Evolutionary conservation across 805 yeast species (phyloP), one percentile per base, ranked within the genome.

Genomic region (Naumovozyma castellii): DNA sequence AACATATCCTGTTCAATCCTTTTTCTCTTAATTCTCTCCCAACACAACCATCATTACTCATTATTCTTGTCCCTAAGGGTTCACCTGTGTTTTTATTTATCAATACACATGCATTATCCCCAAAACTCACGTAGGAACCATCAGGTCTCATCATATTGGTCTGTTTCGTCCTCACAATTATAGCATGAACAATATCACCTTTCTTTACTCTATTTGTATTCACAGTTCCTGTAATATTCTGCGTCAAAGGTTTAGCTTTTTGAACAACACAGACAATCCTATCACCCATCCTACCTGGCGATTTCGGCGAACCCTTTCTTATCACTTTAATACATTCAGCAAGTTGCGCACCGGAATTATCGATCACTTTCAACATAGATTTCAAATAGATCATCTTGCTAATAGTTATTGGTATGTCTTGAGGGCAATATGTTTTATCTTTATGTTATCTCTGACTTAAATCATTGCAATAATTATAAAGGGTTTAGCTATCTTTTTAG

Each of bases 311-410:
- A 16, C 64, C 63, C 57, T 92, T 94, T 46, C 94, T 78, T 48
- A 92, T 70, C 13, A 92, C 96, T 64, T 90, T 90, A 69, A 92
- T 87, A 62, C 97, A 92, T 64, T 92, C 97, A 13, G 83, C 97
- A 45, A 87, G 65, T 61, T 83, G 84, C 3, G 97, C 98, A 20
- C 97, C 95, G 17, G 95, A 82, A 71, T 90, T 90, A 65, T 90
- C 98, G 46, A 90, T 84, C 48, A 88, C 95, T 61, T 83, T 88
- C 40, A 87, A 66, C 62, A 92, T 69, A 13, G 95, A 71, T 68
- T 90, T 90, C 55, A 90, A 75, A 65, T 85, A 86, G 39, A 90
- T 77, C 98, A 90, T 90, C 22, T 35, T 61, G 22, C 9, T 10
- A 22, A 22, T n/a, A n/a, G n/a, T n/a, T 16, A 31, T 22, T 12